Conservation (phyloP, 2,329 filamentous ascomycete genomes). For the Thelonectria blattea region DNA sequence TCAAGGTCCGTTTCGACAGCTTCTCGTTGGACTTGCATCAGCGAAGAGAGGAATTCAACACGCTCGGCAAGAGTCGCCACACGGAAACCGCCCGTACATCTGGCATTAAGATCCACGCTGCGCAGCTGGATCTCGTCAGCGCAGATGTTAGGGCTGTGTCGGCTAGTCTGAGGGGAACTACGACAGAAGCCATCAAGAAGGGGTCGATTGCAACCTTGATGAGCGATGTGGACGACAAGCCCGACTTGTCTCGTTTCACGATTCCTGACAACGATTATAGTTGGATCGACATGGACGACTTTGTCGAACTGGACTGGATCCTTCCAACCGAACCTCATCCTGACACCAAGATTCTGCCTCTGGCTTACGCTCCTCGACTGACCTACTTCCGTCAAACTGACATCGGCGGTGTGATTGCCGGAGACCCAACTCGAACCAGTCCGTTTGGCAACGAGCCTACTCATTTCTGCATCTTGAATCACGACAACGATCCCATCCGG, state of each 20-base stretch:
- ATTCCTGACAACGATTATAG: constrained; percentile 95
- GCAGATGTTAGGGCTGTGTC: constrained; percentile 94
- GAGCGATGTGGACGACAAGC: constrained; percentile 62
- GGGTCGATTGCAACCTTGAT: constrained; percentile 58
- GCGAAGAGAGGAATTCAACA: constrained; percentile 88
- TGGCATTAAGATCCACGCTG: constrained; percentile 94
- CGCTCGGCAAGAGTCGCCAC: constrained; percentile 76
- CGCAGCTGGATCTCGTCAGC: constrained; percentile 88
- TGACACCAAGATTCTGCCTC: constrained; percentile 89
- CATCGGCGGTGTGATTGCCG: constrained; percentile 78
- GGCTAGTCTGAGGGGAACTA: constrained; percentile 83
- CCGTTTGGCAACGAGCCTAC: constrained; percentile 93
- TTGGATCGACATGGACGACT: constrained; percentile 99
- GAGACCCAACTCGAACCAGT: constrained; percentile 83
- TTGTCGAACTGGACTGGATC: constrained; percentile 97
- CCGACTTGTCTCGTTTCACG: constrained; percentile 85
- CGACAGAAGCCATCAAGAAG: constrained; percentile 74
- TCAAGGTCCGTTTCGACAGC: constrained; percentile 94
- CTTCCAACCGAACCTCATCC: constrained; percentile 88
- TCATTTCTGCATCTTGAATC: constrained; percentile 94
- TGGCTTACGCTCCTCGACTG: constrained; percentile 91
- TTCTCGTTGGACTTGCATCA: constrained; percentile 98
- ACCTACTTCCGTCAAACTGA: constrained; percentile 98
- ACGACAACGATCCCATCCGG: constrained; percentile 83
- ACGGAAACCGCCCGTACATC: constrained; percentile 74